Percentiles rank a stretch among this genome's conserved stretches.
Evolutionary conservation across 2,329 filamentous ascomycete genomes (phyloP).

Genomic region (Nemania bipapillata): DNA sequence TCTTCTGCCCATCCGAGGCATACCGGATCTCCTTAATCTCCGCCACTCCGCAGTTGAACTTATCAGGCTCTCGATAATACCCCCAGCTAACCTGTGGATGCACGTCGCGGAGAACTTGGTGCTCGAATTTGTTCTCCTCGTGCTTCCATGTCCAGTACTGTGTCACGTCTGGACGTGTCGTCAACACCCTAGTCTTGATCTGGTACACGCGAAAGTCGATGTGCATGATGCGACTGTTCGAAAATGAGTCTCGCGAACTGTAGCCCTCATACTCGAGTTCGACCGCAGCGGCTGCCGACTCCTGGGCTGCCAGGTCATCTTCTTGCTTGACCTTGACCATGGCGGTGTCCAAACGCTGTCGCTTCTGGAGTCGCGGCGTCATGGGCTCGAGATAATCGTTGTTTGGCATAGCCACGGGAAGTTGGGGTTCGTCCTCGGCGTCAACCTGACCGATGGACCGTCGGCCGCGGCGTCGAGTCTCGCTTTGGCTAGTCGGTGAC

Average conservation of each 20-base stretch:
- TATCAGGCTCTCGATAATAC: constrained; percentile 61
- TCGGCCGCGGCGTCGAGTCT: constrained; percentile 45
- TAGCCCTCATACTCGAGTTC: constrained; percentile 60
- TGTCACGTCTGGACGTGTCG: constrained; percentile 60
- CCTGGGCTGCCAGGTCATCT: constrained; percentile 5
- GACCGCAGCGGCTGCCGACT: constrained; percentile 43
- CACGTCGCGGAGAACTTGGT: constrained; percentile 63
- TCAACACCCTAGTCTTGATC: constrained; percentile 61
- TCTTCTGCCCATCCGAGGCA: constrained; percentile 56
- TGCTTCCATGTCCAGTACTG: constrained; percentile 67
- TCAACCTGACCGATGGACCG: constrained; percentile 51
- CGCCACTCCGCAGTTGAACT: constrained; percentile 61
- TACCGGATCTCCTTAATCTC: constrained; percentile 61
- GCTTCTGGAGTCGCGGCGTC: constrained; percentile 49
- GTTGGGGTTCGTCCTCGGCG: constrained; percentile 40
- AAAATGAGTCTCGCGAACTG: constrained; percentile 65
- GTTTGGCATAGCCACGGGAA: constrained; percentile 22
- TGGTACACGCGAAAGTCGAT: constrained; percentile 65
- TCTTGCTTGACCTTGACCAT: constrained; percentile 11
- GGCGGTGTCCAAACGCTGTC: constrained; percentile 45
- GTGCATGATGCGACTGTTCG: constrained; percentile 57
- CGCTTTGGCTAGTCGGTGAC: constrained; percentile 33
- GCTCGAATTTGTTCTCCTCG: constrained; percentile 59
- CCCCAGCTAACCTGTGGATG: constrained; percentile 59
- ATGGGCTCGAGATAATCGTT: constrained; percentile 47